A percentile compares a stretch with the other conserved stretches of the same genome.
Conservation (phyloP, 108 stramenopile species). For the Mayamaea pseudoterrestris region DNA sequence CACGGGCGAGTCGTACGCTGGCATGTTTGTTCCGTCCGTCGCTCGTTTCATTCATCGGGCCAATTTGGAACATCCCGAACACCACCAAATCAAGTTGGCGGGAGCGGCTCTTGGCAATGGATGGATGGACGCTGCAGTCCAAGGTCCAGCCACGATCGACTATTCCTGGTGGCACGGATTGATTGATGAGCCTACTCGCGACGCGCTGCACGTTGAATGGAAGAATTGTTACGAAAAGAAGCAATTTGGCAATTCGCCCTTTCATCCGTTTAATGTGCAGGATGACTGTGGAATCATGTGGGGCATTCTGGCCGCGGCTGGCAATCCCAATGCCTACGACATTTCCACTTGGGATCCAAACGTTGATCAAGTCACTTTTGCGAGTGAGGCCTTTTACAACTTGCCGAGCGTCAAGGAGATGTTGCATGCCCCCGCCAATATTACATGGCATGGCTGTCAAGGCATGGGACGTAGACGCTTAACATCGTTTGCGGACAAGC, state of each 20-base stretch:
- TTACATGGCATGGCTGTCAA: slow-evolving; percentile 37
- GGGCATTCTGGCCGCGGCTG: slow-evolving; percentile 43
- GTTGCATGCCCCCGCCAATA: slow-evolving; percentile 35
- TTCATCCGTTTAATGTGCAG: slow-evolving; percentile 47
- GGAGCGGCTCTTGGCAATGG: slow-evolving; percentile 22
- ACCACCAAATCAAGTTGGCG: not conserved
- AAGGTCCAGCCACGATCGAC: slow-evolving; percentile 56
- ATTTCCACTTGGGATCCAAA: slow-evolving; percentile 50
- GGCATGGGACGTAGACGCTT: slow-evolving; percentile 38
- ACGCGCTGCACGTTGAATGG: not conserved
- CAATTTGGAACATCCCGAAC: slow-evolving; percentile 6
- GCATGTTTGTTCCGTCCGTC: slow-evolving; percentile 28
- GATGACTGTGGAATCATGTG: slow-evolving; percentile 58
- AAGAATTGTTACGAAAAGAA: not conserved
- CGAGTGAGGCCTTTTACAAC: slow-evolving; percentile 31
- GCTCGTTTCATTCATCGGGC: slow-evolving; percentile 7
- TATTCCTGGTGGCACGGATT: slow-evolving; percentile 70
- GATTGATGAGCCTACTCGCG: slow-evolving; percentile 30
- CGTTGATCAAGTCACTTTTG: slow-evolving; percentile 14
- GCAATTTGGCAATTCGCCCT: slow-evolving; percentile 39
- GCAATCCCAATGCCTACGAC: slow-evolving; percentile 45
- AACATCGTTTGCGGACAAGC: slow-evolving; percentile 2
- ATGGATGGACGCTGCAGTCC: slow-evolving; percentile 50
- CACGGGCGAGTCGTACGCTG: slow-evolving; percentile 66
- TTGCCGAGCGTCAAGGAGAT: slow-evolving; percentile 32